Base-by-base conservation (phyloP, 495 filamentous ascomycete species). In the Trichoderma virens region DNA sequence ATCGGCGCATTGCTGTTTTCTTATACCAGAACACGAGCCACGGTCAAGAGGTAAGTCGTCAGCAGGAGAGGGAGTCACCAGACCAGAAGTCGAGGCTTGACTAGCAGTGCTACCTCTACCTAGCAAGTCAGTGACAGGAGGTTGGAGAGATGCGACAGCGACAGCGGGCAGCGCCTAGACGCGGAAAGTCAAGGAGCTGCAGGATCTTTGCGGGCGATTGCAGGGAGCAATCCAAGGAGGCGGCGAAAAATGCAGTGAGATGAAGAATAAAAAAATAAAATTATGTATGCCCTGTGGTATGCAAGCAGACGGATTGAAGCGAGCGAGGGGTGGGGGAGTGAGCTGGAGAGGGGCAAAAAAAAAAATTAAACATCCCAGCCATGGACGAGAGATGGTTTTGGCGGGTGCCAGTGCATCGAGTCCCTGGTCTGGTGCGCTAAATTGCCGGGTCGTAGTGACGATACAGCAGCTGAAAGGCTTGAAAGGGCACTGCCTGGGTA, bases 41-140 rank as follows among this genome's bases (percentile, higher is more conserved):
- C 45, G n/a, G 23, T 30, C 23, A 28, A 14, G 23, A 23, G 27
- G 7, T 56, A 3, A 27, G 23, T 30, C 23, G 51, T 56, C 51
- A 56, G 51, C 51, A 28, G 51, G 51, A 56, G 25, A 27, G 25
- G 9, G 51, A 56, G 51, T 56, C 51, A 56, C 51, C 51, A 56
- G 51, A 56, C 51, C 51, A 13, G 43, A 18, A 11, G 14, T 56
- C 51, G 51, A 56, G 51, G 27, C 51, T 56, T 27, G 43, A 56
- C 51, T 3, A 54, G 27, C 8, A 56, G 51, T n/a, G 43, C 7
- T 23, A 20, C 18, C 8, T 47, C 41, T n/a, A 13, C 39, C 16
- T 43, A 35, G 32, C 32, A 35, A 11, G 32, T 35, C 11, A 35
- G 32, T 35, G 11, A 4, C 32, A 35, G 32, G 32, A 3, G 8